Percentiles rank a stretch among this genome's conserved stretches.
These are phyloP conservation scores for Aspergillus fischeri DNA, from an alignment of 2,329 filamentous ascomycete genomes.

Conservation along the genomic window DNA sequence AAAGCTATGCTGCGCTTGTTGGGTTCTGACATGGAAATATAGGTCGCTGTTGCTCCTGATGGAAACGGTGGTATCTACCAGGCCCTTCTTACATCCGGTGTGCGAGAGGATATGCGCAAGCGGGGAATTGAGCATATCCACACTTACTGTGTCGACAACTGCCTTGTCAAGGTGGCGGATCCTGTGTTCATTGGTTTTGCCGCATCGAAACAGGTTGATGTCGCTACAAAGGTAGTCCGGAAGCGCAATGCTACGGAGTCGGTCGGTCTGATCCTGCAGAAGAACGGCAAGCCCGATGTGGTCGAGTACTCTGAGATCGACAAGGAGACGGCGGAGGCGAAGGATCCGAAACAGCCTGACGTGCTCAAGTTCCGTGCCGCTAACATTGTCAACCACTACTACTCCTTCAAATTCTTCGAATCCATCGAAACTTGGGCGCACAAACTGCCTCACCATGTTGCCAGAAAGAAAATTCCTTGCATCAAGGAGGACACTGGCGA, in stretches of 20 bases:
- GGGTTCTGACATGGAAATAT: constrained; percentile 5
- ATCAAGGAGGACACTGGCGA: constrained; percentile 72
- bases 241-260: constrained; percentile 96
- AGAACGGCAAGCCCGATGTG: constrained; percentile 94
- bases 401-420: constrained; percentile 89
- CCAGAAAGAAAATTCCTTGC: constrained; percentile 95
- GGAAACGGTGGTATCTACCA: constrained; percentile 97
- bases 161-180: constrained; percentile 97
- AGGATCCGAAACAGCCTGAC: constrained; percentile 72
- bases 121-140: constrained; percentile 93
- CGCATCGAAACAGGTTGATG: constrained; percentile 81
- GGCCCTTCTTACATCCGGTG: constrained; percentile 74
- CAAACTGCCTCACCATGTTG: constrained; percentile 89
- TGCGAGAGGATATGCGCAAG: constrained; percentile 81
- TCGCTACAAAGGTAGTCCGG: constrained; percentile 98
- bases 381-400: constrained; percentile 99
- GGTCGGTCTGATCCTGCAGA: constrained; percentile 87
- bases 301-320: constrained; percentile 99
- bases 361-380: constrained; percentile 94
- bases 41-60: constrained; percentile 89
- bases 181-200: constrained; percentile 93
- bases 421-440: constrained; percentile 81
- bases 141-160: constrained; percentile 98
- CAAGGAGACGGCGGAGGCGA: constrained; percentile 78
- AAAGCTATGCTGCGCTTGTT: neutral